Conservation (phyloP, 768 basidiomycete species). For the Tricholoma sp. region DNA sequence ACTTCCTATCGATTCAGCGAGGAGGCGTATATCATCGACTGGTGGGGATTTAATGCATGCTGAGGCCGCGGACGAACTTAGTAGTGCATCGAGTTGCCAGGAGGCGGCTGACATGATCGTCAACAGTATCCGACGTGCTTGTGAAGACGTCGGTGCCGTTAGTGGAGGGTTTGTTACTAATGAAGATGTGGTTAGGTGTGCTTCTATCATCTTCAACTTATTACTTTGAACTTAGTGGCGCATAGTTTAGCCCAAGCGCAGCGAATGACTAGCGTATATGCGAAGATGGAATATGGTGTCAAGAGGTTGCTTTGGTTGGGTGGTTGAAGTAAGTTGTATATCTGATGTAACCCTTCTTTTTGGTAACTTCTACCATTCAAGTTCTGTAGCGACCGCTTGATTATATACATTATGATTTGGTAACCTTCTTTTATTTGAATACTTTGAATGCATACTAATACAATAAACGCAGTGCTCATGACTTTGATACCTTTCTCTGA, state of each 20-base stretch:
- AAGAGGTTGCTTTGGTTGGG: constrained; percentile 90
- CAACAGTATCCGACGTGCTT: constrained; percentile 61
- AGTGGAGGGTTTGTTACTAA: constrained; percentile 48
- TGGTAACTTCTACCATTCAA: no score
- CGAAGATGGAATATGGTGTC: constrained; percentile 91
- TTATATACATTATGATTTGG: background rate
- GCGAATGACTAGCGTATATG: constrained; percentile 77
- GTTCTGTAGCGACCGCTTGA: background rate
- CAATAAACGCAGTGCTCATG: no score
- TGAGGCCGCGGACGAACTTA: constrained; percentile 57
- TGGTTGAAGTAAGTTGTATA: constrained; percentile 32
- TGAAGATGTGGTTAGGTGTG: constrained; percentile 76
- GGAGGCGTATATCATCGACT: constrained; percentile 42
- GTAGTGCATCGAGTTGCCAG: constrained; percentile 60
- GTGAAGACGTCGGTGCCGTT: constrained; percentile 52
- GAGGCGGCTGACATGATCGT: constrained; percentile 77
- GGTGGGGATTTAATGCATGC: constrained; percentile 37
- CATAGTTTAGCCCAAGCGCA: constrained; percentile 76
- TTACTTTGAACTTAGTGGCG: constrained; percentile 9
- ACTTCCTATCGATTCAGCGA: constrained; percentile 64
- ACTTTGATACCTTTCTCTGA: no score
- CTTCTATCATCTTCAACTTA: constrained; percentile 18
- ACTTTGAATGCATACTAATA: no score
- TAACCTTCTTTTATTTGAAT: no score
- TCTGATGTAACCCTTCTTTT: background rate